Conservation (phyloP, 306 rosid species). For the Dalbergia oliveri region DNA sequence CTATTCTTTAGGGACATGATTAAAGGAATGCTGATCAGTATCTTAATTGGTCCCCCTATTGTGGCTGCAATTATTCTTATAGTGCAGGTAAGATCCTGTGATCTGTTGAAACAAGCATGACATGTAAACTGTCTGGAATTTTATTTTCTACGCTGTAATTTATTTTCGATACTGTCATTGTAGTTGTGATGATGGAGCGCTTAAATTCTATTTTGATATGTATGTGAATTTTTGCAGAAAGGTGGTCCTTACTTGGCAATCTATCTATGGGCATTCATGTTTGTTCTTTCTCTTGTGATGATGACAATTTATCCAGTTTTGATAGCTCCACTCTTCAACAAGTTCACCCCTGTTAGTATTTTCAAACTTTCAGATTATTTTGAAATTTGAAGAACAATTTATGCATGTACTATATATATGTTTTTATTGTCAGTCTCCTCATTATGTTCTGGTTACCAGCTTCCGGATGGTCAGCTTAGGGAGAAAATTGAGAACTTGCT, state of each 20-base stretch:
- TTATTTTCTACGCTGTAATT: conserved; percentile 9
- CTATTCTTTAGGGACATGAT: conserved; percentile 90
- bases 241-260: conserved; percentile 98
- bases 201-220: conserved; percentile 26
- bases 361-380: background rate
- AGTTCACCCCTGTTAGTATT: conserved; percentile 91
- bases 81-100: conserved; percentile 70
- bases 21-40: conserved; percentile 76
- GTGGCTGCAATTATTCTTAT: conserved; percentile 90
- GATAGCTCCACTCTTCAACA: conserved; percentile 96
- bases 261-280: conserved; percentile 97
- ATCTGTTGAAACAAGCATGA: conserved; percentile 5
- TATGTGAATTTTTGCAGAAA: conserved; percentile 72
- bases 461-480: conserved; percentile 90
- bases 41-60: conserved; percentile 87
- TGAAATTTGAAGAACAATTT: background rate
- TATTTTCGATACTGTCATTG: conserved; percentile 7
- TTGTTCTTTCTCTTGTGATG: conserved; percentile 90
- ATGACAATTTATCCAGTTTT: conserved; percentile 95
- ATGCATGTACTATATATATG: conserved; percentile 14
- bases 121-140: conserved; percentile 35
- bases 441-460: conserved; percentile 63
- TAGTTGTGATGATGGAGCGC: background rate
- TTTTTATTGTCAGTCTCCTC: conserved; percentile 39
- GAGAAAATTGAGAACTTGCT: conserved; percentile 93